phyloP scores from a whole-genome alignment of 345 rosid genomes.

The Ceriops decandra region DNA sequence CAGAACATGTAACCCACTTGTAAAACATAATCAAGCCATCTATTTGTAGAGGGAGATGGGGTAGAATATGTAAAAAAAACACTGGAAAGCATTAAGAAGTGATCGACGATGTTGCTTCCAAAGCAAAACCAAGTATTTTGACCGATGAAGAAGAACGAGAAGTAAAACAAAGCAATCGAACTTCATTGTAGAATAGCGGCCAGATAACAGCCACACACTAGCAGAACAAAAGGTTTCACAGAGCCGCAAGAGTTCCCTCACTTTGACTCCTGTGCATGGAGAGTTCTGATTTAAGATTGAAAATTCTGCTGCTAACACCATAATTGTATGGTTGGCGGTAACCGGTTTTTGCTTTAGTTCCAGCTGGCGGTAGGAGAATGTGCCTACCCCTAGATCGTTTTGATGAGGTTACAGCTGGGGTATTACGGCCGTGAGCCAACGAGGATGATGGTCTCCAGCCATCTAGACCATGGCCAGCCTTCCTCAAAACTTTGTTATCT shows the following conservation, averaged over 20 bases:
- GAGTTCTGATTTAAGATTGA: conserved; percentile 43
- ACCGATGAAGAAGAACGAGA: no score
- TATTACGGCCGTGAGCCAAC: conserved; percentile 41
- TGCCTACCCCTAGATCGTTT: conserved; percentile 52
- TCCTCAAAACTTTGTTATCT: conserved; percentile 57
- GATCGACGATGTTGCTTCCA: no score
- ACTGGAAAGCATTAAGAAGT: no score
- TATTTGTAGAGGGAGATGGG: no score
- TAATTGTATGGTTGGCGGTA: conserved; percentile 33
- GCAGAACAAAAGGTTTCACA: conserved; percentile 1
- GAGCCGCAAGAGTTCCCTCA: conserved; percentile 44
- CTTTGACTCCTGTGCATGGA: conserved; percentile 68
- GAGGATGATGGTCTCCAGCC: conserved; percentile 40
- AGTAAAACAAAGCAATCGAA: no score
- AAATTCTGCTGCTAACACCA: conserved; percentile 46
- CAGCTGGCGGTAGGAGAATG: conserved; percentile 49
- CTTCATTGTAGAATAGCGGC: not conserved
- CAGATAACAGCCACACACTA: not conserved
- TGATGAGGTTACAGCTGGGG: conserved; percentile 38
- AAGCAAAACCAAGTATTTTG: no score
- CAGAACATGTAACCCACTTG: no score
- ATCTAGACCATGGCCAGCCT: conserved; percentile 48
- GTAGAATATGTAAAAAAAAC: no score
- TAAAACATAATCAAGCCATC: no score
- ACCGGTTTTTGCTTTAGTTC: conserved; percentile 40